Base-by-base conservation (phyloP, 202 grass and related monocot species). In the Thinopyrum obtusiflorum region DNA sequence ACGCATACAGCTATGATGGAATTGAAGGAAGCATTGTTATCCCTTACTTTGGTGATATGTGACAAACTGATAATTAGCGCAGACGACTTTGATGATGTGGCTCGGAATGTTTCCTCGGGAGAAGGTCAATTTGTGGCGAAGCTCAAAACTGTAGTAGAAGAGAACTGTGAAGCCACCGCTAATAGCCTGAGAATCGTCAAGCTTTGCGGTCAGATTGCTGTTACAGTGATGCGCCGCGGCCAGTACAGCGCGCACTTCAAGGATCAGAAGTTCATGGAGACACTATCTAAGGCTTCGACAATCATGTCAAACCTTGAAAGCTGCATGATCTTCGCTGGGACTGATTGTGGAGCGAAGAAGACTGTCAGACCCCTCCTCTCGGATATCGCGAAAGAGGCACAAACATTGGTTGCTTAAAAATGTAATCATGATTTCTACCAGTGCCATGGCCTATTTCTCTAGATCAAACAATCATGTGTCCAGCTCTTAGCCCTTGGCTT, bases 81-180 rank as follows among this genome's bases (percentile, higher is more conserved):
- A 29, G 31, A 40, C 1, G 33, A 6, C 0, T 70, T 70, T 15
- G 39, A 42, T 3, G 39, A 42, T 3, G 39, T 42, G 2, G 17
- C 31, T 32, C 20, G 7, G 39, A 10, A 66, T 7, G 17, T 21
- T 25, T 18, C 13, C 2, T n/a, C 23, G 2, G 67, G 35, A 31
- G 63, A 28, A 21, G 32, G 3, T 4, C 7, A 13, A 78, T 79
- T 85, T 61, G 17, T 61, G 24, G 11, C 4, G 0, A 85, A 85
- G 23, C 83, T 79, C 74, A 85, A 85, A 49, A 3, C 23, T 21
- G 25, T 79, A 42, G 32, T 79, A n/a, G 20, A 20, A 79, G 11
- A 69, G 2, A 78, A 69, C 17, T 44, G 24, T 18, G n/a, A 84
- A 14, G 2, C 23, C 13, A 60, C 47, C 0, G 23, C 32, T 2